Evolutionary conservation across 1,284 basidiomycete genomes (phyloP).

Genomic region (Inonotus obliquus): DNA sequence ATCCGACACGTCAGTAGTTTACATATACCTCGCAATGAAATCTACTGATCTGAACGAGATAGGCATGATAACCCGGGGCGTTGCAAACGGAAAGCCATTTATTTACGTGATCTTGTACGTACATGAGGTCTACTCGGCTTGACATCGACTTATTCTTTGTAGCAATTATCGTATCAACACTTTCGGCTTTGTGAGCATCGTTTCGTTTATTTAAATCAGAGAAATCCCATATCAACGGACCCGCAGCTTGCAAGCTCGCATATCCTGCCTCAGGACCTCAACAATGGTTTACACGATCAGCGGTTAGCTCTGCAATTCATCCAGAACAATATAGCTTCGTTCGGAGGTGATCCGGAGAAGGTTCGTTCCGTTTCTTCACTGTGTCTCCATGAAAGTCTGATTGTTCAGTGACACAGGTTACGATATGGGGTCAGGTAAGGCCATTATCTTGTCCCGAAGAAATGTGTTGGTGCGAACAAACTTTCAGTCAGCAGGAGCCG

Average conservation of each 20-base stretch:
- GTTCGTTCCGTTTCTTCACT: constrained; percentile 25
- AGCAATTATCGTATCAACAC: constrained; percentile 57
- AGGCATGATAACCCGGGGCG: constrained; percentile 48
- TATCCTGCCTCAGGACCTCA: constrained; percentile 46
- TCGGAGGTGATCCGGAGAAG: constrained; percentile 61
- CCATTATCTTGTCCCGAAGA: background rate
- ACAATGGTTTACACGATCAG: constrained; percentile 55
- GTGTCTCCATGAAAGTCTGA: background rate
- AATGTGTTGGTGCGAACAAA: background rate
- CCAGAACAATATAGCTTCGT: constrained; percentile 53
- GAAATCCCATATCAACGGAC: background rate
- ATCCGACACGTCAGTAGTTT: constrained; percentile 41
- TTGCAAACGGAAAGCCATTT: constrained; percentile 43
- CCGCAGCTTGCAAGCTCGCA: constrained; percentile 45
- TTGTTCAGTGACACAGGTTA: constrained; percentile 37
- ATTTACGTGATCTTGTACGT: constrained; percentile 49
- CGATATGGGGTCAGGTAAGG: constrained; percentile 54
- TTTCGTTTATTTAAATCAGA: background rate
- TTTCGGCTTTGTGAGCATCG: constrained; percentile 49
- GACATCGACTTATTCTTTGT: background rate
- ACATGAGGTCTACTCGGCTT: background rate
- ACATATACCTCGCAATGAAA: background rate
- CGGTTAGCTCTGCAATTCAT: constrained; percentile 54
- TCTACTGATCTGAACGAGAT: background rate
- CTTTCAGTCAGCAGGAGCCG: constrained; percentile 50